Conservation (phyloP, 1,139 yeast genomes). For the Yamadazyma sp. region DNA sequence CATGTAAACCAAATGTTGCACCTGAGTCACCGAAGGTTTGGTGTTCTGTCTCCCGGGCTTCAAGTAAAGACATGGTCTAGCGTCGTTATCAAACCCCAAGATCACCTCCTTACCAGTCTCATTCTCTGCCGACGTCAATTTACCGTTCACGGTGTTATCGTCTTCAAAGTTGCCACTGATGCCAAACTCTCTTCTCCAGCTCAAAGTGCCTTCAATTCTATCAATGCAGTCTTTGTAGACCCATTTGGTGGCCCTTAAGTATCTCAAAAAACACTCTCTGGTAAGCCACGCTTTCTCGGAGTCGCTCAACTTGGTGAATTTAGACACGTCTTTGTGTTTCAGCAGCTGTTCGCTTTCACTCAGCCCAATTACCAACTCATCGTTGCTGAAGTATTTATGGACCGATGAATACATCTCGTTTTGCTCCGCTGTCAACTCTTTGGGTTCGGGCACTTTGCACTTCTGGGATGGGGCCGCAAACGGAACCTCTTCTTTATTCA, state of each 20-base stretch:
- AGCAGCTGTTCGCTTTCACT: conserved; percentile 39
- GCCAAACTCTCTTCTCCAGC: conserved; percentile 52
- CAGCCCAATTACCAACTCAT: conserved; percentile 37
- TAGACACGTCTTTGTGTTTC: conserved; percentile 18
- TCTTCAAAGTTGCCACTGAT: conserved; percentile 30
- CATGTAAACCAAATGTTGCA: conserved; percentile 52
- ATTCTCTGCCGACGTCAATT: conserved; percentile 35
- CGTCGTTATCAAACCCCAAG: conserved; percentile 47
- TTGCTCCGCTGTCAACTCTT: conserved; percentile 54
- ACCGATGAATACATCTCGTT: conserved; percentile 57
- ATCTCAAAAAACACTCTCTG: conserved; percentile 48
- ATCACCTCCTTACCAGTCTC: conserved; percentile 50
- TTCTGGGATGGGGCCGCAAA: conserved; percentile 49
- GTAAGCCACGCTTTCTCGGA: conserved; percentile 48
- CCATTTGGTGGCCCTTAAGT: conserved; percentile 52
- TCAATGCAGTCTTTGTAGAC: conserved; percentile 37
- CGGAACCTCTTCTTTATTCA: conserved; percentile 39
- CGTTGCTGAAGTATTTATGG: conserved; percentile 55
- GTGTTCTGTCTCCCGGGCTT: conserved; percentile 53
- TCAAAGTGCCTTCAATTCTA: conserved; percentile 42
- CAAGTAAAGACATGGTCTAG: conserved; percentile 49
- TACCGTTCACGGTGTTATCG: conserved; percentile 36
- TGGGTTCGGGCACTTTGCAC: conserved; percentile 53
- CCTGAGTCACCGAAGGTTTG: conserved; percentile 43
- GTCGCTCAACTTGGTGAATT: conserved; percentile 21